phyloP scores from a whole-genome alignment of 2,329 filamentous ascomycete genomes.

The Fusarium mangiferae region DNA sequence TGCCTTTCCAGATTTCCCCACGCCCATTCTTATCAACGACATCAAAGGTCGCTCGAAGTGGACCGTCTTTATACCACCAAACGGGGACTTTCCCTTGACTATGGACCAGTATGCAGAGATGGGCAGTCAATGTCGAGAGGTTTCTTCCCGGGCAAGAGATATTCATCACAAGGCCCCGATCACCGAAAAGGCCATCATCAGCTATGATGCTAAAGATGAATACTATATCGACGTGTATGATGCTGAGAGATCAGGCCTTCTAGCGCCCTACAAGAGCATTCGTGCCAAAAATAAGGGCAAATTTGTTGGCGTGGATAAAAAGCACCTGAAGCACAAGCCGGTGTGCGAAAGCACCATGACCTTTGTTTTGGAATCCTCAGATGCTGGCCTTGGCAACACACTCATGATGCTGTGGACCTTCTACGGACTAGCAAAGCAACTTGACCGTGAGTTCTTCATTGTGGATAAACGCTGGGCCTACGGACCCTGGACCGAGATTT shows the following conservation, averaged over 20 bases:
- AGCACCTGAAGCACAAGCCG: conserved; percentile 58
- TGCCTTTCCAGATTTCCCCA: conserved; percentile 75
- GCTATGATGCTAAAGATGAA: conserved; percentile 71
- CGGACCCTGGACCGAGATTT: conserved; percentile 78
- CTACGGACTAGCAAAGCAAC: conserved; percentile 80
- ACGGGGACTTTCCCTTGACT: conserved; percentile 72
- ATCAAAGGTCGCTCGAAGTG: conserved; percentile 73
- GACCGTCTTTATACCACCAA: conserved; percentile 82
- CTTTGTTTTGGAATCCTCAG: conserved; percentile 76
- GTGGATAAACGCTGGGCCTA: conserved; percentile 88
- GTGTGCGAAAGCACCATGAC: conserved; percentile 79
- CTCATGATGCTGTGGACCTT: conserved; percentile 86
- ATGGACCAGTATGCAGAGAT: conserved; percentile 75
- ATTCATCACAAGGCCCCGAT: conserved; percentile 51
- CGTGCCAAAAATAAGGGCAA: conserved; percentile 54
- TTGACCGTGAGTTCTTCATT: conserved; percentile 82
- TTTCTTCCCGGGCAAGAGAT: conserved; percentile 67
- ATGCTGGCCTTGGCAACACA: conserved; percentile 81
- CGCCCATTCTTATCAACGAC: conserved; percentile 77
- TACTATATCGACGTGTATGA: conserved; percentile 81
- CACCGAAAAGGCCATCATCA: conserved; percentile 57
- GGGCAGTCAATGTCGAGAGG: conserved; percentile 72
- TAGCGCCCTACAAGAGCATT: conserved; percentile 54
- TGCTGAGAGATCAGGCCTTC: conserved; percentile 71
- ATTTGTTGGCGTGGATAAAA: conserved; percentile 60